Conservation (phyloP, 2,329 filamentous ascomycete genomes). For the Blastomyces gilchristii region DNA sequence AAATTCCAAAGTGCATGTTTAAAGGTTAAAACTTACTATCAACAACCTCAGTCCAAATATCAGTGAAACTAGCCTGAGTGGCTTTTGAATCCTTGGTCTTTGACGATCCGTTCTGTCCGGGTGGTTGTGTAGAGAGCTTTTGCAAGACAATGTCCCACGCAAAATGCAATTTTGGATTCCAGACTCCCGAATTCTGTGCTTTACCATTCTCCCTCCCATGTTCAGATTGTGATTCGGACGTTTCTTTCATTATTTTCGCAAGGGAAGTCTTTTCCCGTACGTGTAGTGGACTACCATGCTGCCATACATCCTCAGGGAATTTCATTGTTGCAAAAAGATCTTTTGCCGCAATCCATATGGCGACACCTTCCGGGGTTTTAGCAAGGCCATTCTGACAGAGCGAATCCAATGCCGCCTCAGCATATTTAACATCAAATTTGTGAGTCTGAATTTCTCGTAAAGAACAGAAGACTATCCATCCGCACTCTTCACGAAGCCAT, state of each 20-base stretch:
- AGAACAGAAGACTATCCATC: conserved; percentile 66
- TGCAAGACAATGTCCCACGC: conserved; percentile 73
- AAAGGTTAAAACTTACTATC: conserved; percentile 55
- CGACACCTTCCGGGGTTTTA: conserved; percentile 78
- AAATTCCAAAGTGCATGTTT: conserved; percentile 19
- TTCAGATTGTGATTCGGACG: conserved; percentile 24
- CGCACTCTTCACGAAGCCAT: conserved; percentile 83
- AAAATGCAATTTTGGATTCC: conserved; percentile 73
- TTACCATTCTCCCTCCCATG: conserved; percentile 22
- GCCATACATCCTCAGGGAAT: conserved; percentile 62
- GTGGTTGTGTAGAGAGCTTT: conserved; percentile 26
- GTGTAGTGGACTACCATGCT: conserved; percentile 59
- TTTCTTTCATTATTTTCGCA: conserved; percentile 68
- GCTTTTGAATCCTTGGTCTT: conserved; percentile 28
- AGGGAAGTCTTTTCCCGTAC: conserved; percentile 58
- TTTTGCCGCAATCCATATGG: conserved; percentile 68
- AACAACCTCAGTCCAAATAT: conserved; percentile 79
- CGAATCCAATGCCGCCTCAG: conserved; percentile 52
- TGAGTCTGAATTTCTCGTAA: conserved; percentile 45
- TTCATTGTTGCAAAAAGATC: conserved; percentile 54
- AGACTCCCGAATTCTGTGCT: conserved; percentile 51
- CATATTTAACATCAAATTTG: conserved; percentile 38
- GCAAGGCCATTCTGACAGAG: conserved; percentile 56
- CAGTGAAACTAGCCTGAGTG: conserved; percentile 46
- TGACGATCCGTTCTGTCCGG: conserved; percentile 21